Base-by-base conservation (phyloP, 257 asterid genomes). In the Jacaranda mimosifolia region DNA sequence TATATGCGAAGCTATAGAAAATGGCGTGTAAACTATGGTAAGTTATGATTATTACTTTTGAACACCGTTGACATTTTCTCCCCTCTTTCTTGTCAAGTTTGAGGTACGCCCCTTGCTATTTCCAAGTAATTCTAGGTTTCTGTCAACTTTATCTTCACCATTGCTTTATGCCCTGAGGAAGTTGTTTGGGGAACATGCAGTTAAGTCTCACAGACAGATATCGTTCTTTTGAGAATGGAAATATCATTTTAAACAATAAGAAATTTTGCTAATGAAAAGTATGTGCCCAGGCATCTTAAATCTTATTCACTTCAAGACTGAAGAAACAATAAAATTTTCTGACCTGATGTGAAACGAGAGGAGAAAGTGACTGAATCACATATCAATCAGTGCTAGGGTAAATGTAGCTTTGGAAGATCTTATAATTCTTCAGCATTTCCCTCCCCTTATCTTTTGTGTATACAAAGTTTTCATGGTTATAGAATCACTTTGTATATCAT, bases 211-310 rank as follows among this genome's bases (percentile, higher is more conserved):
- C 32, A 32, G 19, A 52, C 48, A 58, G 9, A 40, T 43, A 18
- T 48, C 17, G 15, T 69, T 80, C 46, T 57, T n/a, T 36, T 55
- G 69, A 75, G 53, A 75, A 39, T 68, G 49, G 69, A 56, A 76
- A 63, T 48, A 42, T 19, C 32, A 39, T 69, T 26, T 60, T 48
- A 45, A 14, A 52, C 69, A 32, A 26, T 39, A 26, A 57, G 38
- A 15, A n/a, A 45, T 68, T 69, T 57, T 77, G 32, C n/a, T 63
- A 6, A 26, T 19, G 40, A 7, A 66, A 68, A 43, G 15, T 39
- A 43, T 58, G 56, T 5, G 76, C 45, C 10, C 18, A 19, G 32
- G 9, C 43, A 4, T 68, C 70, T 7, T 26, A 26, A 26, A 26
- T 26, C 32, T 26, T 26, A 26, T 26, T 26, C 32, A 26, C 32